Evolutionary conservation across 768 basidiomycete genomes (phyloP).

Genomic region (Termitomyces sp.): DNA sequence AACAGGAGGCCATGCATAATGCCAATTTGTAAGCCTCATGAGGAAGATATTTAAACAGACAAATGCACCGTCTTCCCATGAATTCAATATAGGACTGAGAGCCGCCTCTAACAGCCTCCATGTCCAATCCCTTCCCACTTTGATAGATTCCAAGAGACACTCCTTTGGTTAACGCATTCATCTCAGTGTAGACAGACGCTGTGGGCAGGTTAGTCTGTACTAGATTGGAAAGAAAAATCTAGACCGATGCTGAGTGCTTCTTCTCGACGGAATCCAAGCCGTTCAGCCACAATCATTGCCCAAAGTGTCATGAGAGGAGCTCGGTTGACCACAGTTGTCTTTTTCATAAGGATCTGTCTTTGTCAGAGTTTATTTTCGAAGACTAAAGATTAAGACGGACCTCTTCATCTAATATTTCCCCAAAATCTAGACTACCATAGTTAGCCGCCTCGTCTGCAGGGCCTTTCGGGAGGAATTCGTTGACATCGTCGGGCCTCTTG

Average conservation of each 20-base stretch:
- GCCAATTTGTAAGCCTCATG: conserved; percentile 24
- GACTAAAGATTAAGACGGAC: conserved; percentile 26
- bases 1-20: conserved; percentile 18
- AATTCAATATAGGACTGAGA: conserved; percentile 83
- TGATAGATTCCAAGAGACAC: conserved; percentile 76
- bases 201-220: not conserved
- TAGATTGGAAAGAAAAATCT: not conserved
- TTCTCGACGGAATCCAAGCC: conserved; percentile 79
- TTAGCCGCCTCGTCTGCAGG: conserved; percentile 43
- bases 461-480: conserved; percentile 53
- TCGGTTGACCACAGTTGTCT: conserved; percentile 73
- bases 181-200: conserved; percentile 92
- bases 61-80: conserved; percentile 62
- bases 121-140: conserved; percentile 43
- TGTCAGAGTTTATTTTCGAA: not conserved
- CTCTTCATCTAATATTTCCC: conserved; percentile 68
- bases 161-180: conserved; percentile 86
- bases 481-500: conserved; percentile 41
- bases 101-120: conserved; percentile 49
- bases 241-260: conserved; percentile 90
- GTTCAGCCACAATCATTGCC: conserved; percentile 82
- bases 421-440: conserved; percentile 60
- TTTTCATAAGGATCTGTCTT: conserved; percentile 48
- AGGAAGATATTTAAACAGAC: not conserved
- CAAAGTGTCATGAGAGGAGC: conserved; percentile 95